These are phyloP conservation scores for Barnettozyma vustinii DNA, from an alignment of 805 yeast species.

Conservation along the genomic window DNA sequence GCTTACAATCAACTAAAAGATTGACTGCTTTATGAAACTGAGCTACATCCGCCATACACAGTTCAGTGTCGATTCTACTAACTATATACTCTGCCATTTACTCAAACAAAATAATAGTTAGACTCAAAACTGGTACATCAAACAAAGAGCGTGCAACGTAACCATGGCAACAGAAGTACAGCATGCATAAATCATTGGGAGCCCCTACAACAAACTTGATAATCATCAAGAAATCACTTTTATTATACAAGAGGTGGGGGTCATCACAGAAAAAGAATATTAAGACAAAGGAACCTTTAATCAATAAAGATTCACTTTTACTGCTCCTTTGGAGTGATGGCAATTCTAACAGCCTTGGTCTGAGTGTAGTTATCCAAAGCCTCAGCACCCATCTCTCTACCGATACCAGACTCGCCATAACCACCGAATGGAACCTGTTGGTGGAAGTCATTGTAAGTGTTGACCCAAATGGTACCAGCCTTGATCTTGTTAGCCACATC, in stretches of 20 bases:
- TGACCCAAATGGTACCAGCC: conserved; percentile 91
- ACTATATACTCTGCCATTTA: too few species aligned
- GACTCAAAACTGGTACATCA: too few species aligned
- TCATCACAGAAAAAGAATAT: neutral
- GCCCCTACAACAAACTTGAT: too few species aligned
- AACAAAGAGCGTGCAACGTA: too few species aligned
- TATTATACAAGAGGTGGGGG: neutral
- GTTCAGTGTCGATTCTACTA: too few species aligned
- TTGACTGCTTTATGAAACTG: too few species aligned
- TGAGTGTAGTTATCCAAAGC: conserved; percentile 84
- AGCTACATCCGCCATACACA: too few species aligned
- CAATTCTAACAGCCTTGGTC: conserved; percentile 70
- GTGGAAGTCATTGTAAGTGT: conserved; percentile 86
- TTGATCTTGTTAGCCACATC: conserved; percentile 68
- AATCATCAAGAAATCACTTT: neutral
- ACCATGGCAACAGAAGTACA: too few species aligned
- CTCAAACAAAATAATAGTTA: too few species aligned
- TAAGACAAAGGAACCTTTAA: neutral
- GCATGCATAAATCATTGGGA: too few species aligned
- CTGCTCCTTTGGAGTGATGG: conserved; percentile 15
- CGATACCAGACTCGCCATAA: conserved; percentile 83
- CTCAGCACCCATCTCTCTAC: conserved; percentile 89
- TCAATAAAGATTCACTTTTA: neutral
- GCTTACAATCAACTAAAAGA: too few species aligned
- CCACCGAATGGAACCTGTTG: conserved; percentile 91